Base-by-base conservation (phyloP, 371 early-diverging fungal species). In the Smittium culicis region DNA sequence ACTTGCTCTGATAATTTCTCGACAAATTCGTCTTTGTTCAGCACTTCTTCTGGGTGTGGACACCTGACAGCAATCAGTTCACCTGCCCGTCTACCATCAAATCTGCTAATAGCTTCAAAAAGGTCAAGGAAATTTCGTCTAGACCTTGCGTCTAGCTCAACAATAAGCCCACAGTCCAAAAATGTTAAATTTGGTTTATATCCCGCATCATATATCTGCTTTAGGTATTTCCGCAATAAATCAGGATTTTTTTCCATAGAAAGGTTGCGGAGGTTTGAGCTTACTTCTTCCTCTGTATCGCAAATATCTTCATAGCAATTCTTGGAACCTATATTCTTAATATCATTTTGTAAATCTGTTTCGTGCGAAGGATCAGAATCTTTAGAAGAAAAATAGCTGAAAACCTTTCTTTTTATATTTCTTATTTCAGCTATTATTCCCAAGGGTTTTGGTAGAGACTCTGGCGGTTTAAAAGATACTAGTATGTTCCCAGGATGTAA, bases 401-500 rank as follows among this genome's bases (percentile, higher is more conserved):
- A n/a, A n/a, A n/a, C n/a, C 20, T 45, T 45, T 8, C 20, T 45
- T 45, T 45, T 45, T 45, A 45, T 14, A 45, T 45, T 45, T 27
- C 57, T n/a, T 57, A 57, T 20, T 20, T 25, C 5, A 14, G 57
- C 8, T 20, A 57, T 20, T 8, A 27, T 20, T 65, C 25, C 63
- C 45, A 63, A 54, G 11, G 67, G 8, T 33, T 34, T 33, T 29
- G 62, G 56, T 3, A 66, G 57, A 5, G 59, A 54, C 1, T 35
- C 54, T n/a, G 67, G 67, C 65, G 85, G 85, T 65, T 82, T 79
- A 72, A 94, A 93, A 24, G 86, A 83, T 8, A 96, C 86, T 80
- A 93, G 80, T 54, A 95, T 93, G 73, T 96, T 96, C 28, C 97
- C 93, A 0, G 94, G 94, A 68, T 94, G 95, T 64, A 94, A 74